A percentile compares a stretch with the other conserved stretches of the same genome.
phyloP scores from a whole-genome alignment of 169 alveolate species.

The Plasmodium knowlesi region DNA sequence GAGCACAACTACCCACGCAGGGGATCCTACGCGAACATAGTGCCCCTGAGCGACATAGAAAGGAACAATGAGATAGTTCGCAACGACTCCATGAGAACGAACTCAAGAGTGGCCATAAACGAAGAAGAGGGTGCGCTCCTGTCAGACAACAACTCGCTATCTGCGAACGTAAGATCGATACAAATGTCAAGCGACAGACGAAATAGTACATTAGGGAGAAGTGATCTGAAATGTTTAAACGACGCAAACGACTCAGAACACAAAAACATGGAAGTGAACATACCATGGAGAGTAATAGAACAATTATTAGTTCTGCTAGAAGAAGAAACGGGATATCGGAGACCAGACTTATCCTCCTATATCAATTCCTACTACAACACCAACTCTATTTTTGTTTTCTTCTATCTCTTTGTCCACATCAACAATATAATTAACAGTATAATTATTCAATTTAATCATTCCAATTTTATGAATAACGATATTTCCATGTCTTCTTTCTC shows the following conservation, averaged over 20 bases:
- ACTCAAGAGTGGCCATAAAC: constrained; percentile 9
- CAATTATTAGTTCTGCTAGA: constrained; percentile 50
- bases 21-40: constrained; percentile 13
- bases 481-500: constrained; percentile 60
- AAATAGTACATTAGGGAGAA: constrained; percentile 51
- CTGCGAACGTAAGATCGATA: constrained; percentile 40
- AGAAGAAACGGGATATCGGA: constrained; percentile 72
- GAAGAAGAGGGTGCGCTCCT: constrained; percentile 5
- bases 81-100: constrained; percentile 17
- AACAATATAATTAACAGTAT: constrained; percentile 62
- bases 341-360: constrained; percentile 60
- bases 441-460: constrained; percentile 54
- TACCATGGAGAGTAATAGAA: constrained; percentile 73
- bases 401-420: constrained; percentile 53
- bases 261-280: constrained; percentile 55
- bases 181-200: constrained; percentile 59
- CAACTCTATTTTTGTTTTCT: constrained; percentile 60
- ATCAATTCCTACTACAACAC: constrained; percentile 43
- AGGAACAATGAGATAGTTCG: constrained; percentile 31
- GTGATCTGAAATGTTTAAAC: constrained; percentile 36
- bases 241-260: constrained; percentile 40
- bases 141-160: constrained; percentile 12
- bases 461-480: constrained; percentile 44
- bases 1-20: background rate
- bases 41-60: constrained; percentile 46